phyloP scores from a whole-genome alignment of 164 flowering plant species.

The Annona cherimola region DNA sequence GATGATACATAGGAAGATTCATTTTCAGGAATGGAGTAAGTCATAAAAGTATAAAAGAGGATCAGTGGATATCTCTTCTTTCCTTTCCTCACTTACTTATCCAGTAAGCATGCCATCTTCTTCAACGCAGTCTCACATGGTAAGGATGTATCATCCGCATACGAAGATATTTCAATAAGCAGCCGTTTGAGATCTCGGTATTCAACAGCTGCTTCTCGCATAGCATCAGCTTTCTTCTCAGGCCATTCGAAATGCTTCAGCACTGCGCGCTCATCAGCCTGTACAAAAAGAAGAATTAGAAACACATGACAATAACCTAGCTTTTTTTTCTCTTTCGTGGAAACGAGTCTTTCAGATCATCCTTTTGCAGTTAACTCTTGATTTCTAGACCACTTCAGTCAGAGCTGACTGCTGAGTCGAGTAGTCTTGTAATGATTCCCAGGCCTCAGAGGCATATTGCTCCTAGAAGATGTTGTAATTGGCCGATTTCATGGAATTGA shows the following conservation, averaged over 20 bases:
- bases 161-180: constrained; percentile 44
- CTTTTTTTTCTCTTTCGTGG: background rate
- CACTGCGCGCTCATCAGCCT: constrained; percentile 79
- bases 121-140: constrained; percentile 51
- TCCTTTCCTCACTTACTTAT: constrained; percentile 37
- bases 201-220: constrained; percentile 71
- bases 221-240: constrained; percentile 67
- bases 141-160: constrained; percentile 34
- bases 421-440: too few relatives aligned
- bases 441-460: too few relatives aligned
- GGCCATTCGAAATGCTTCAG: constrained; percentile 77
- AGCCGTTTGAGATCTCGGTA: constrained; percentile 55
- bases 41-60: constrained; percentile 1
- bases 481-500: too few relatives aligned
- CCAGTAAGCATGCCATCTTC: constrained; percentile 54
- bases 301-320: background rate
- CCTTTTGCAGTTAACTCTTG: too few relatives aligned
- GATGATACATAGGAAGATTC: background rate
- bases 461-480: too few relatives aligned
- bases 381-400: too few relatives aligned
- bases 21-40: background rate
- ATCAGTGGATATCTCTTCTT: background rate
- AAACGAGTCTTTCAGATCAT: background rate
- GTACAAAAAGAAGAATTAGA: background rate
- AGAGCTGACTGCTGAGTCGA: too few relatives aligned